Evolutionary conservation across 2,329 filamentous ascomycete species (phyloP).

Genomic region (Bimuria novae-zelandiae): DNA sequence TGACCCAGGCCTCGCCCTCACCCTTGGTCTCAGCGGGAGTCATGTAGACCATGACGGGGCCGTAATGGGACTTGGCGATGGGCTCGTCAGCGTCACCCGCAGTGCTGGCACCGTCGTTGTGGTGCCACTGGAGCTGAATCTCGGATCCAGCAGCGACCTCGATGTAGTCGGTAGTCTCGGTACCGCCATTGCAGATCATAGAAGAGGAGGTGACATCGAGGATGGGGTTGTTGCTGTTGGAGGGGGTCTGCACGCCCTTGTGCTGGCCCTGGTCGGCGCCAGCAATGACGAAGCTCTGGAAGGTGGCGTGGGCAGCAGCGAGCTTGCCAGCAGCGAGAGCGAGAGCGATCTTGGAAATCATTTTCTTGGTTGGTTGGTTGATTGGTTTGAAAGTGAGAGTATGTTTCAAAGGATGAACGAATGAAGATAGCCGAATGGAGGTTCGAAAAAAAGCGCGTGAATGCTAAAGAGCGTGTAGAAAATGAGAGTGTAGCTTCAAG

Average conservation of each 20-base stretch:
- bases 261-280: conserved; percentile 39
- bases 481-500: conserved; percentile 12
- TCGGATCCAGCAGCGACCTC: conserved; percentile 54
- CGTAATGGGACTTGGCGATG: conserved; percentile 57
- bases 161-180: conserved; percentile 45
- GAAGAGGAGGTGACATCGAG: conserved; percentile 40
- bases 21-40: conserved; percentile 52
- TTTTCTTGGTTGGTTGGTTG: conserved; percentile 29
- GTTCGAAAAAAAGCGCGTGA: conserved; percentile 21
- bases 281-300: conserved; percentile 50
- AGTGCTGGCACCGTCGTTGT: conserved; percentile 44
- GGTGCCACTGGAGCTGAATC: conserved; percentile 56
- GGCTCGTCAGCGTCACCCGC: conserved; percentile 54
- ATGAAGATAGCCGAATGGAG: conserved; percentile 15
- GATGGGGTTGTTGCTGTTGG: conserved; percentile 45
- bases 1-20: conserved; percentile 58
- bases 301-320: conserved; percentile 43
- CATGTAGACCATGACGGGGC: conserved; percentile 60
- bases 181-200: conserved; percentile 45
- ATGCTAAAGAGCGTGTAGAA: conserved; percentile 13
- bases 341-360: conserved; percentile 40
- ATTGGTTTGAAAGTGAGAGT: conserved; percentile 21
- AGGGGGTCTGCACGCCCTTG: conserved; percentile 52
- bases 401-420: conserved; percentile 30
- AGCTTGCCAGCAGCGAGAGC: conserved; percentile 41